Evolutionary conservation across 2,329 filamentous ascomycete genomes (phyloP), one percentile per base, ranked within the genome.

Genomic region (Atkinsonella hypoxylon): DNA sequence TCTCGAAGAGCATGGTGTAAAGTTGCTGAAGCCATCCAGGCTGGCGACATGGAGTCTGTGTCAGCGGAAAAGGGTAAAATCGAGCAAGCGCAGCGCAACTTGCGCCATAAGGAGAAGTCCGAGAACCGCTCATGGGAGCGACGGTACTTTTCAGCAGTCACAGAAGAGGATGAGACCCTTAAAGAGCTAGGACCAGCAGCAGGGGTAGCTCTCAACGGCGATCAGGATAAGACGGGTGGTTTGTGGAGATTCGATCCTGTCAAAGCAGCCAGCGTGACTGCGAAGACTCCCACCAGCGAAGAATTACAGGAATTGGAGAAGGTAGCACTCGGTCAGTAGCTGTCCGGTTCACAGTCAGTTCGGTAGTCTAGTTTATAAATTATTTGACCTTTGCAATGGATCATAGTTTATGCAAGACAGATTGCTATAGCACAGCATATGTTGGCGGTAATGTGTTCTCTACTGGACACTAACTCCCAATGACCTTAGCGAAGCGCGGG

Each of bases 1-100:
- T 89, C 87, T 13, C 82, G 91, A 45, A 81, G 87, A 52, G 91
- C 91, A 3, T 97, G 91, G 93, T 73, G 78, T 55, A 87, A 87
- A 61, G 91, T 97, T 26, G 88, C 88, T 0, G 78, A 79, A 31
- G 89, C 83, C 45, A 93, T 97, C 59, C 76, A 80, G 51, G 80
- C 77, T 57, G 87, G 89, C 52, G 88, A 96, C 65, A 88, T 96
- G 78, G 88, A 95, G 58, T 71, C 78, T 4, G 88, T 89, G 0
- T 81, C 82, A 1, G 63, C 70, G 13, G 87, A 95, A 64, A 97
- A 97, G 74, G 78, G 79, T 51, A 87, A 88, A 67, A 95, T 97
- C 56, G 93, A 97, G 69, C 87, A 89, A 58, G 82, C 83, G 36
- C 91, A 97, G 73, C 82, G 87, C 78, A 66, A 75, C 81, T 62